Evolutionary conservation across 2,329 filamentous ascomycete species (phyloP).

Genomic region (Hypoxylon sp.): DNA sequence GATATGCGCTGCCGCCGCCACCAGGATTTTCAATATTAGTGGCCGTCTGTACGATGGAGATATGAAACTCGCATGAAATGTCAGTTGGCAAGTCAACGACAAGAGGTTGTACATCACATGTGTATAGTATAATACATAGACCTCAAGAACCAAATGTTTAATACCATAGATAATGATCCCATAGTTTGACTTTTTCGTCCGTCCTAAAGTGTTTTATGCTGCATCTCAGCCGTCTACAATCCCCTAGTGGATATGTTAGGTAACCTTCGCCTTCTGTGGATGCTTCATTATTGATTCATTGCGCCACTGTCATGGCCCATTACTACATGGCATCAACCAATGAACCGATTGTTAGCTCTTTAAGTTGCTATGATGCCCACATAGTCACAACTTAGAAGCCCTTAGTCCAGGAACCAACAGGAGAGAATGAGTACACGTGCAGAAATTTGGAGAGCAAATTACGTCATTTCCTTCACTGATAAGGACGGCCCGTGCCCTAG

Average conservation of each 20-base stretch:
- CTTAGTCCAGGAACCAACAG: no score
- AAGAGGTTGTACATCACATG: constrained; percentile 22
- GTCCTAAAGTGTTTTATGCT: neutral
- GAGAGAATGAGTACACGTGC: neutral
- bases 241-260: neutral
- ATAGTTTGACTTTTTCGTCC: neutral
- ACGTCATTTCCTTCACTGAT: constrained; percentile 37
- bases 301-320: neutral
- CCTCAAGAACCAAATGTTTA: constrained; percentile 35
- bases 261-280: neutral
- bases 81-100: constrained; percentile 20
- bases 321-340: neutral
- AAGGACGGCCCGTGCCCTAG: constrained; percentile 22
- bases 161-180: constrained; percentile 28
- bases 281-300: neutral
- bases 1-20: constrained; percentile 5
- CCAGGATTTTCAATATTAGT: constrained; percentile 9
- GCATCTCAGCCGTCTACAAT: neutral
- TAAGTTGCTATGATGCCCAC: no score
- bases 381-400: no score
- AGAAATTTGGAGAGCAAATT: constrained; percentile 6
- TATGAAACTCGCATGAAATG: constrained; percentile 30
- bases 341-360: neutral
- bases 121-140: constrained; percentile 36
- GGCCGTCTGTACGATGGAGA: constrained; percentile 27